Evolutionary conservation across 1,284 basidiomycete species (phyloP).

Genomic region (Moniliophthora roreri): DNA sequence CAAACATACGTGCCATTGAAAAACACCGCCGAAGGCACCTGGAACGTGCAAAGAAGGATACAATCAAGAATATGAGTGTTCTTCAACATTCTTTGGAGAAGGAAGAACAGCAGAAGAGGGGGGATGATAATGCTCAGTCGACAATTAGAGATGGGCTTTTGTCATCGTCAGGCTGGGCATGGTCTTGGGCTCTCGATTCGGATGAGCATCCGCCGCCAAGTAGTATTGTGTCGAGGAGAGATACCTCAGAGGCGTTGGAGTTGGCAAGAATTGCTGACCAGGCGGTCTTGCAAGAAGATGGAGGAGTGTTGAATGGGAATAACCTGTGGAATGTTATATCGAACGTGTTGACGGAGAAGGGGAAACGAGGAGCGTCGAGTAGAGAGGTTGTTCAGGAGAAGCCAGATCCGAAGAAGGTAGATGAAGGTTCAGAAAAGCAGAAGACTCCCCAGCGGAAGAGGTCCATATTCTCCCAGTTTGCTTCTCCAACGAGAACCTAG

Average conservation of each 20-base stretch:
- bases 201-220: constrained; percentile 78
- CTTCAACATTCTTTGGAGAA: constrained; percentile 34
- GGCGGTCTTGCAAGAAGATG: constrained; percentile 51
- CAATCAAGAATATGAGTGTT: constrained; percentile 44
- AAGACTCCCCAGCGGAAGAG: constrained; percentile 4
- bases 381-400: constrained; percentile 1
- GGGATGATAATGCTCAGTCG: background rate
- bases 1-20: constrained; percentile 54
- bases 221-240: constrained; percentile 76
- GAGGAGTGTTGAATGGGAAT: constrained; percentile 60
- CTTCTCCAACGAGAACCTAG: constrained; percentile 1
- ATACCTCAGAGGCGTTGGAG: constrained; percentile 71
- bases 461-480: constrained; percentile 12
- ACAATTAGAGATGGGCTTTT: constrained; percentile 48
- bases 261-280: constrained; percentile 72
- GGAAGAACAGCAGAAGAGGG: constrained; percentile 28
- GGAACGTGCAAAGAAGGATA: constrained; percentile 58
- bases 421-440: constrained; percentile 2
- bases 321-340: constrained; percentile 68
- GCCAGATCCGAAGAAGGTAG: constrained; percentile 6
- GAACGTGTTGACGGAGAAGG: constrained; percentile 50
- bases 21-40: constrained; percentile 60
- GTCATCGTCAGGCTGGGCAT: constrained; percentile 55
- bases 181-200: constrained; percentile 76
- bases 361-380: background rate